Conservation (phyloP, 1,139 yeast genomes). For the Pichia sp. region DNA sequence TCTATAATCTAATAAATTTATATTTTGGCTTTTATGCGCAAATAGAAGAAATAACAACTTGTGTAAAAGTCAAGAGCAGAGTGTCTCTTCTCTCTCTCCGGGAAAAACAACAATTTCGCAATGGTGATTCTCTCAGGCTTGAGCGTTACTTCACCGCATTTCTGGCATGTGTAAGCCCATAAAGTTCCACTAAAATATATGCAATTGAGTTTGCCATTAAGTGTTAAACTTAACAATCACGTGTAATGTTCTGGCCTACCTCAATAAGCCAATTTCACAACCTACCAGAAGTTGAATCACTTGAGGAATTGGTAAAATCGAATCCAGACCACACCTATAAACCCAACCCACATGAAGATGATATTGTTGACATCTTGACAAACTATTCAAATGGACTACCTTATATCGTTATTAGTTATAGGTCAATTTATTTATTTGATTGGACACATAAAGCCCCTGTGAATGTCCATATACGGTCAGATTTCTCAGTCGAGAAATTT, state of each 20-base stretch:
- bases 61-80: background rate
- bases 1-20: conserved; percentile 11
- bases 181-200: background rate
- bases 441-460: conserved; percentile 37
- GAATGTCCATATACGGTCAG: conserved; percentile 38
- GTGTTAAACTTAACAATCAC: background rate
- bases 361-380: conserved; percentile 14
- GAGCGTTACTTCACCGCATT: background rate
- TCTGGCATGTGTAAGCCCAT: background rate
- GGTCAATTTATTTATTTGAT: conserved; percentile 33
- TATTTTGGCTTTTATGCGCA: conserved; percentile 1
- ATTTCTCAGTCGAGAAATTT: conserved; percentile 35
- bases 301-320: conserved; percentile 14
- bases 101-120: background rate
- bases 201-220: background rate
- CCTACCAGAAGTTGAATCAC: conserved; percentile 26
- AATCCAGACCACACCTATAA: conserved; percentile 16
- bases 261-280: conserved; percentile 22
- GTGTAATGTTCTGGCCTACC: conserved; percentile 31
- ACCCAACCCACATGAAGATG: conserved; percentile 27
- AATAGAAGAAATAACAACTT: background rate
- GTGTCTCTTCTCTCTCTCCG: background rate
- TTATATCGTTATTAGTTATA: conserved; percentile 31
- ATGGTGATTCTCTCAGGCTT: background rate
- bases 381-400: conserved; percentile 22